Evolutionary conservation across 306 rosid species (phyloP), one percentile per base, ranked within the genome.

Genomic region (Lithocarpus polystachyus): DNA sequence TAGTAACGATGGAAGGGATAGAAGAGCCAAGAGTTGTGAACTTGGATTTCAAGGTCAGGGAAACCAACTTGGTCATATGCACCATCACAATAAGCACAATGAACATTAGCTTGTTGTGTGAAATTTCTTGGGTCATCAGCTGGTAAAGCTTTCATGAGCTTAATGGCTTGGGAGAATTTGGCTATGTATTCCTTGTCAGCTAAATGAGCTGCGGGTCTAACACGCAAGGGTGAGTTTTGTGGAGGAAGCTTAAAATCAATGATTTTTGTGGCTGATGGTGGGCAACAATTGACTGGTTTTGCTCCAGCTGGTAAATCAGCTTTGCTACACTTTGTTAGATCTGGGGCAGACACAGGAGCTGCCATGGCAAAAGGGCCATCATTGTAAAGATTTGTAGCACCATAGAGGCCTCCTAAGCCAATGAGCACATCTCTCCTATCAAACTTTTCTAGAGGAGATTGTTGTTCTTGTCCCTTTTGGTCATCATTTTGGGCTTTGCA

Each of bases 71-170:
- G 97, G 40, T 83, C 78, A 74, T 94, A 92, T 0, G 92, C 96
- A n/a, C 97, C 97, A 28, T 94, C 88, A 74, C 98, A 94, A 18
- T 94, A 94, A 57, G 98, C 98, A 64, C 98, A 94, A 28, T 92
- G 98, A 15, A 90, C 24, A 3, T 86, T 80, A 3, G 98, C 98
- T 77, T 92, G 98, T 64, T 89, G 92, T 1, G 29, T 81, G 76
- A 94, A 94, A 70, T 55, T 94, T 4, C 97, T 89, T 1, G 98
- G 97, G 23, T 94, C 98, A 11, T 81, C 76, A 0, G 82, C 74
- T 0, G 98, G 98, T 1, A 94, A 87, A 0, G 86, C 79, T 72
- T 86, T 94, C 98, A 92, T 92, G 33, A 89, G 82, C 22, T 86
- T 79, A 3, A 88, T 1, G 73, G 96, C 97, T 55, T 75, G 82